Conservation (phyloP, 2,329 filamentous ascomycete genomes). For the Thelonectria rubi region DNA sequence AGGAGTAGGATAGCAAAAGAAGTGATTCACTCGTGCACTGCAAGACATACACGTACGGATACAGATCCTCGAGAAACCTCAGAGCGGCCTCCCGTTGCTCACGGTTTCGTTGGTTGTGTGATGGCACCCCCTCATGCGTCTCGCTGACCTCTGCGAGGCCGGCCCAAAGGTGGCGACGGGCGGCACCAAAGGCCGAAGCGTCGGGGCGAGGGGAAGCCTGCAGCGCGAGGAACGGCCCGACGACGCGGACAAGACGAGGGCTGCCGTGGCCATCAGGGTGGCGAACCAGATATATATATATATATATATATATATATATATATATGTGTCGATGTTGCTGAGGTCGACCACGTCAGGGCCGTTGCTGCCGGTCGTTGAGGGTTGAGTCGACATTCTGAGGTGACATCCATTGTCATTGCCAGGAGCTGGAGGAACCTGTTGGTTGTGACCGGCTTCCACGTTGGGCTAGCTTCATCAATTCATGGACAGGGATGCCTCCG, state of each 20-base stretch:
- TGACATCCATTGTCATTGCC: too few relatives aligned
- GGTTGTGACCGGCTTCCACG: too few relatives aligned
- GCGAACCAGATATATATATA: too few relatives aligned
- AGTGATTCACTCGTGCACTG: background rate
- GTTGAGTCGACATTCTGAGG: background rate
- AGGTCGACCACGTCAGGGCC: background rate
- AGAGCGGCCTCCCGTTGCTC: slow-evolving; percentile 19
- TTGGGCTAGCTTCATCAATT: too few relatives aligned
- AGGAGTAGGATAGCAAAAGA: background rate
- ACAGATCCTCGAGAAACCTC: slow-evolving; percentile 13
- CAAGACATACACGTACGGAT: slow-evolving; percentile 18
- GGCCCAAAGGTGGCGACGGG: slow-evolving; percentile 19
- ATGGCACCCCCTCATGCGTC: slow-evolving; percentile 12
- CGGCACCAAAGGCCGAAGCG: slow-evolving; percentile 8
- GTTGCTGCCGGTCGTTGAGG: too few relatives aligned
- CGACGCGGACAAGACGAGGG: slow-evolving; percentile 16
- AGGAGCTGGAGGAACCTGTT: too few relatives aligned
- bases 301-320: too few relatives aligned
- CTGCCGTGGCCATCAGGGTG: slow-evolving; percentile 17
- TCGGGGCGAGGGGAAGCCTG: slow-evolving; percentile 23
- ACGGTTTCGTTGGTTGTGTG: slow-evolving; percentile 18
- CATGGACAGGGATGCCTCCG: too few relatives aligned
- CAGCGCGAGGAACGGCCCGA: slow-evolving; percentile 20
- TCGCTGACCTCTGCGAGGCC: slow-evolving; percentile 20
- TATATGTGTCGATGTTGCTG: slow-evolving; percentile 23